Base-by-base conservation (phyloP, 768 basidiomycete species). In the Ramaria rubella region DNA sequence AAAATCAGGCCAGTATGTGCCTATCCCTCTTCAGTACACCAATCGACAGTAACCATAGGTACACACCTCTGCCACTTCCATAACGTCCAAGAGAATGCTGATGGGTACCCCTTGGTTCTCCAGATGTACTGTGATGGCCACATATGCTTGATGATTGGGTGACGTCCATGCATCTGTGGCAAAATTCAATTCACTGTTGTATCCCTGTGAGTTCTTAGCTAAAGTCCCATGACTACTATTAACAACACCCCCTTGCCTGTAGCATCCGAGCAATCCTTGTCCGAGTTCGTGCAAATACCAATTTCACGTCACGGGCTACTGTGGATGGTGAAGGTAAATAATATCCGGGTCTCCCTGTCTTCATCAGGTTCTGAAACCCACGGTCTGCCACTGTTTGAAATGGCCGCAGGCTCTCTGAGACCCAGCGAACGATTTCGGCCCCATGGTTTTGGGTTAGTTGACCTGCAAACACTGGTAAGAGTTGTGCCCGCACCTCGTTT, bases 111-210 rank as follows among this genome's bases (percentile, higher is more conserved):
- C 70, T 0, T 72, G 45, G 4, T 66, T 27, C 30, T 71, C 67
- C 26, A 73, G 61, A 44, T 76, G 73, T 1, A 71, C 70, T 0
- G 63, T 66, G 8, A 70, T 51, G 0, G 69, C 69, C 0, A 73
- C 55, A 33, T 64, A 72, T 0, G 67, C 70, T 4, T 61, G 49
- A 38, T 74, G 68, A 52, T 75, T 75, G 0, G 69, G 68, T 0
- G 69, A 72, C 0, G 70, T 72, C 74, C 73, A 77, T 0, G 65
- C 65, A 59, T 77, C 72, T 0, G 69, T 71, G 0, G 63, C 63
- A 53, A 74, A 72, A 50, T 59, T 72, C 2, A 75, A 38, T 1
- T 49, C 31, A 1, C 72, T 69, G 0, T 66, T 54, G 55, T 71
- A 61, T 11, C 65, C 63, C 72, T 72, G 55, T 17, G 36, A 36